These are phyloP conservation scores for Alternaria burnsii DNA, from an alignment of 2,329 filamentous ascomycete species.

Conservation along the genomic window DNA sequence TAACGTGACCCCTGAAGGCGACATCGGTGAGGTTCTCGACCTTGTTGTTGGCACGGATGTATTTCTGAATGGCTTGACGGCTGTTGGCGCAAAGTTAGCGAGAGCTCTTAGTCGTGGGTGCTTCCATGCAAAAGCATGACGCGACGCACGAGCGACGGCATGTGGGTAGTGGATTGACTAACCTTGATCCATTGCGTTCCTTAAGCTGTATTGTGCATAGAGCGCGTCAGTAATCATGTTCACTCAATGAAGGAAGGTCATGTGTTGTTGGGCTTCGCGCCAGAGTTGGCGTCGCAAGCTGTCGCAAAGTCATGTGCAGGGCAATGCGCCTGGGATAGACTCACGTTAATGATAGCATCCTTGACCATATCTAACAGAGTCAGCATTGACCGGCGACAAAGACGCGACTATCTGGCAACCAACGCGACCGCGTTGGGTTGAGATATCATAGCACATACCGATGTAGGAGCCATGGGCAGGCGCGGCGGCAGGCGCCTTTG, in stretches of 20 bases:
- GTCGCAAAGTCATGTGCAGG: slow-evolving; percentile 37
- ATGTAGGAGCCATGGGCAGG: slow-evolving; percentile 71
- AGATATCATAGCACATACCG: slow-evolving; percentile 62
- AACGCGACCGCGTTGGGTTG: slow-evolving; percentile 58
- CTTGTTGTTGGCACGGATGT: slow-evolving; percentile 76
- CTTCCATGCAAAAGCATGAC: slow-evolving; percentile 36
- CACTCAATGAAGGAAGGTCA: slow-evolving; percentile 14
- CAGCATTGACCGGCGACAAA: slow-evolving; percentile 64
- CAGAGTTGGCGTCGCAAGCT: slow-evolving; percentile 35
- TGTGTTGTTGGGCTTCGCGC: slow-evolving; percentile 40
- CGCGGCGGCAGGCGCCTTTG: slow-evolving; percentile 64
- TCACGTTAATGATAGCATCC: slow-evolving; percentile 74
- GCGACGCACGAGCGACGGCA: slow-evolving; percentile 33
- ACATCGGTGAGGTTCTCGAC: slow-evolving; percentile 63
- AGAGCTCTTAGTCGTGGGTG: slow-evolving; percentile 26
- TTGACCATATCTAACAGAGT: slow-evolving; percentile 74
- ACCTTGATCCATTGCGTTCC: slow-evolving; percentile 75
- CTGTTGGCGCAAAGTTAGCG: slow-evolving; percentile 56
- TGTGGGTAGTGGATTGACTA: slow-evolving; percentile 51
- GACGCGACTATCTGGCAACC: slow-evolving; percentile 46
- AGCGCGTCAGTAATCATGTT: slow-evolving; percentile 58
- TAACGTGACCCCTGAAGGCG: slow-evolving; percentile 78
- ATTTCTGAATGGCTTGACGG: slow-evolving; percentile 78
- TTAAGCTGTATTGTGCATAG: slow-evolving; percentile 65
- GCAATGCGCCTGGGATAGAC: slow-evolving; percentile 63